Conservation (phyloP, 2,329 filamentous ascomycete species). For the Colletotrichum nymphaeae region DNA sequence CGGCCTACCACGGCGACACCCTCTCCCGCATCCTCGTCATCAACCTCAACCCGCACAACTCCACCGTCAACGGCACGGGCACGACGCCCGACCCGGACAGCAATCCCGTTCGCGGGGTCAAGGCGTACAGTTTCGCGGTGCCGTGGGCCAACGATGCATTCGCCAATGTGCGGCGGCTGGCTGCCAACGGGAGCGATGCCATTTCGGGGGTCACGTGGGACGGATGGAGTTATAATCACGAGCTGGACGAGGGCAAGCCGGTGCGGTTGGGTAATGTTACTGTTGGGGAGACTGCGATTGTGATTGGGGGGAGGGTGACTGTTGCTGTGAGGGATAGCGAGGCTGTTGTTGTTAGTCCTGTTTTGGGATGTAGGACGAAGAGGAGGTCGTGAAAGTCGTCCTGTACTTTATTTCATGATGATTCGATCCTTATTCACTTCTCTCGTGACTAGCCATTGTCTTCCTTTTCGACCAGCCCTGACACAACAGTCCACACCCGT, state of each 20-base stretch:
- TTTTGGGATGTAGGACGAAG: background rate
- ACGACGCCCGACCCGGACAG: conserved; percentile 37
- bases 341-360: conserved; percentile 49
- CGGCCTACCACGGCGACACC: conserved; percentile 57
- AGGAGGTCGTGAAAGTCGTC: background rate
- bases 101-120: conserved; percentile 43
- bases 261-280: conserved; percentile 67
- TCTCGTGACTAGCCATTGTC: no score
- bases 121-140: conserved; percentile 56
- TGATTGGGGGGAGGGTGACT: conserved; percentile 49
- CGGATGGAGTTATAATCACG: conserved; percentile 71
- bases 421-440: no score
- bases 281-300: conserved; percentile 54
- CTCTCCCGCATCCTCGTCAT: conserved; percentile 64
- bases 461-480: no score
- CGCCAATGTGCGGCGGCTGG: conserved; percentile 58
- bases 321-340: conserved; percentile 56
- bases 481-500: no score
- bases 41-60: conserved; percentile 71
- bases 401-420: no score
- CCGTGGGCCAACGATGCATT: conserved; percentile 38
- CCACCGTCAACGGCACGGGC: conserved; percentile 56
- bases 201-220: conserved; percentile 71
- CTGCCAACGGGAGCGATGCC: conserved; percentile 73
- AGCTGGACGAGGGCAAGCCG: conserved; percentile 64